These are phyloP conservation scores for Mucor piriformis DNA, from an alignment of 371 early-diverging fungal species.

Conservation along the genomic window DNA sequence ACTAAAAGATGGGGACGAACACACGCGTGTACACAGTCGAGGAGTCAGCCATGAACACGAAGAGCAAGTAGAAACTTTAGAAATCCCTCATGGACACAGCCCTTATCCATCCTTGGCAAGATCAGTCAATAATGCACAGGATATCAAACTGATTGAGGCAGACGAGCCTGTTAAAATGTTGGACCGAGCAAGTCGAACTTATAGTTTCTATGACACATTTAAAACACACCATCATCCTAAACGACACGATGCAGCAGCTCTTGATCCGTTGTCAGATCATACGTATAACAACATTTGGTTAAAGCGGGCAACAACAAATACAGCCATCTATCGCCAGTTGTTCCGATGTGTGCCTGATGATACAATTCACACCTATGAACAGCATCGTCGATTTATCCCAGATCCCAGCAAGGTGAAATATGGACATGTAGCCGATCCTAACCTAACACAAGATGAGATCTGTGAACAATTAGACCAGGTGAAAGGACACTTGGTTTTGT, in stretches of 20 bases:
- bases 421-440: conserved; percentile 62
- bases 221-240: conserved; percentile 19
- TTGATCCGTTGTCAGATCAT: conserved; percentile 75
- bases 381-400: conserved; percentile 63
- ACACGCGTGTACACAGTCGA: background rate
- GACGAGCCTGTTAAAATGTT: conserved; percentile 44
- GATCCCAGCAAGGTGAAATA: conserved; percentile 45
- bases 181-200: conserved; percentile 40
- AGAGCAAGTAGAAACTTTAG: conserved; percentile 2
- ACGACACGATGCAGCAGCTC: conserved; percentile 53
- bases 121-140: conserved; percentile 26
- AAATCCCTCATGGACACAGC: conserved; percentile 9
- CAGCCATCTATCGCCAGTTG: conserved; percentile 72
- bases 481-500: conserved; percentile 71
- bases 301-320: conserved; percentile 69
- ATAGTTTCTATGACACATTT: conserved; percentile 43
- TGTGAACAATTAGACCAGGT: conserved; percentile 46
- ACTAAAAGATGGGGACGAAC: background rate
- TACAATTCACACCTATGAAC: conserved; percentile 61
- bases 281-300: conserved; percentile 70
- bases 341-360: conserved; percentile 91
- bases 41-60: background rate
- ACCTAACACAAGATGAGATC: conserved; percentile 35
- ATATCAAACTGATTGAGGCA: conserved; percentile 33
- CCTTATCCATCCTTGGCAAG: conserved; percentile 35